Evolutionary conservation across 192 early-diverging fungal genomes (phyloP), one percentile per base, ranked within the genome.

Genomic region (Cetraspora pellucida): DNA sequence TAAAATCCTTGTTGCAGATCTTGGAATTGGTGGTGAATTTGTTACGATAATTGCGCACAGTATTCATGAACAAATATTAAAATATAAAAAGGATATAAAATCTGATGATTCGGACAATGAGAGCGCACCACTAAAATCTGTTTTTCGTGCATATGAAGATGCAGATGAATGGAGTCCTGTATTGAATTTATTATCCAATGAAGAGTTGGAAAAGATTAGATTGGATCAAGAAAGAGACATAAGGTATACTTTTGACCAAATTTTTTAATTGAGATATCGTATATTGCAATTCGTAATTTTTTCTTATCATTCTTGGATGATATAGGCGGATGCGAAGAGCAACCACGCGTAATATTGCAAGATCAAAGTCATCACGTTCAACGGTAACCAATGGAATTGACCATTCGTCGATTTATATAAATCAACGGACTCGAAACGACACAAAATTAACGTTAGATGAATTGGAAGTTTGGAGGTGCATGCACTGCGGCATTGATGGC

Each of bases 1-100:
- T 43, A 79, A 81, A 17, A 85, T 85, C 30, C 69, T 94, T 61
- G 84, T 89, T 2, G 81, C 88, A 28, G 94, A 95, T 73, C 76
- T 95, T 31, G 93, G 93, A 6, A 81, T 95, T 45, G 93, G 92
- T 0, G 91, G 92, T 11, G 93, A 94, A 77, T 95, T 93, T 84
- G 87, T 91, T 9, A 73, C 90, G 0, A 82, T 94, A 43, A 93
- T 95, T 74, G 85, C 93, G 1, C 89, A 92, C 78, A 86, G 85
- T 31, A 92, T 95, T 55, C 84, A 91, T 55, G 92, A 95, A 69
- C 93, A 95, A 70, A 81, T 95, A 3, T 91, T 86, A 63, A 78
- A 80, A 17, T 82, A 84, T 55, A 89, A 88, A 67, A 84, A 85
- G 28, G 85, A 90, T 11, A 66, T 66, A 43, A 72, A 80, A 25